phyloP scores from a whole-genome alignment of 257 asterid genomes.

The Solanum okadae region DNA sequence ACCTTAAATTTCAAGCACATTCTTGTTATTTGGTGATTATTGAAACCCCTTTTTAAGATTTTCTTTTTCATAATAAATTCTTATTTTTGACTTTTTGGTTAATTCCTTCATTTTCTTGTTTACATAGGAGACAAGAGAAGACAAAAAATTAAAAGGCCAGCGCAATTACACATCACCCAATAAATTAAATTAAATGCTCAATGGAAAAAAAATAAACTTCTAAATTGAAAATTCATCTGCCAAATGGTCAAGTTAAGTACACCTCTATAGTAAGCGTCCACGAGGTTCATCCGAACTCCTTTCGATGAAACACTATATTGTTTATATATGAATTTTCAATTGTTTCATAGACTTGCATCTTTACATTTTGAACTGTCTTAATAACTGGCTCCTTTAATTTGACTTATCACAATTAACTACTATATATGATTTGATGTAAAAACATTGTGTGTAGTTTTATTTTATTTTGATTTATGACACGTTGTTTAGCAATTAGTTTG shows the following conservation, averaged over 20 bases:
- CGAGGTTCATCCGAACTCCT: no score
- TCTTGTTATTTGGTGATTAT: conserved; percentile 24
- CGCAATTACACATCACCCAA: neutral
- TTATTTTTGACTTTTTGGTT: neutral
- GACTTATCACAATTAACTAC: neutral
- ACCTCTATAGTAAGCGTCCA: neutral
- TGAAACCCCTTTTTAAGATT: neutral
- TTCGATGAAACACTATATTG: no score
- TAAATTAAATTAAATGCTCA: neutral
- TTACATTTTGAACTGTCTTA: no score
- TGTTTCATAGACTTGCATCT: no score
- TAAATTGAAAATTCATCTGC: neutral
- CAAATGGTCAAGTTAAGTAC: neutral
- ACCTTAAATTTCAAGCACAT: conserved; percentile 4
- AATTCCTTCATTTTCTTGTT: neutral
- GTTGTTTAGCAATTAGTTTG: neutral
- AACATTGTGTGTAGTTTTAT: neutral
- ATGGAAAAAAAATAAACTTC: neutral
- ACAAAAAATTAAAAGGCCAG: conserved; percentile 5
- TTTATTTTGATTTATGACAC: neutral
- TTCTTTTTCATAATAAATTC: neutral
- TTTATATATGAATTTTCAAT: no score
- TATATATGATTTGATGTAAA: neutral
- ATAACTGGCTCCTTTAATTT: neutral
- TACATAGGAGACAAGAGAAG: neutral